Percentiles rank a stretch among this genome's conserved stretches.
phyloP scores from a whole-genome alignment of 257 asterid genomes.

The Solanum appendiculatum region DNA sequence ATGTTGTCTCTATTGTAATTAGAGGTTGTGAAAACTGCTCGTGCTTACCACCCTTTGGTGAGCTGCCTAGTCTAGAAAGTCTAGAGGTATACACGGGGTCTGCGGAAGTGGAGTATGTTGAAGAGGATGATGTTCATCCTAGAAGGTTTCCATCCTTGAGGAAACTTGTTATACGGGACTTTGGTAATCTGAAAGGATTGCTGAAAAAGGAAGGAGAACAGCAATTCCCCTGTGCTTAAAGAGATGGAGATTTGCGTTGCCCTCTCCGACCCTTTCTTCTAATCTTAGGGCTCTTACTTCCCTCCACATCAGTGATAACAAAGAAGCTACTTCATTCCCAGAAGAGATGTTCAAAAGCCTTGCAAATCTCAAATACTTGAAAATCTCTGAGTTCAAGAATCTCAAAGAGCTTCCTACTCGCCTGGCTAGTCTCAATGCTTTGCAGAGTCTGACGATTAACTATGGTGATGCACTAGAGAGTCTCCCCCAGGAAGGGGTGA shows the following conservation, averaged over 20 bases:
- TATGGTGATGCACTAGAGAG: neutral
- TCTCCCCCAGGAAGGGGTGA: no score
- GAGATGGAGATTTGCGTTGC: rapidly evolving
- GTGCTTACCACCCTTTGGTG: no score
- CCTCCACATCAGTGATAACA: rapidly evolving
- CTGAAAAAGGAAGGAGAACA: neutral
- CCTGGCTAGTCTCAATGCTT: neutral
- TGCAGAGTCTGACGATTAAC: rapidly evolving
- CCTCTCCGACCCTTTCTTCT: neutral
- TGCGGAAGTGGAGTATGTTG: no score
- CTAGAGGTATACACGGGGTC: no score
- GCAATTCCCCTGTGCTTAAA: slow-evolving; percentile 2
- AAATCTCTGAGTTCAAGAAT: neutral
- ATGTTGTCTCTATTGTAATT: no score
- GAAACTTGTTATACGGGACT: rapidly evolving
- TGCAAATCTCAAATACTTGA: neutral
- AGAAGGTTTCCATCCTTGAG: neutral
- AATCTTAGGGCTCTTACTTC: neutral
- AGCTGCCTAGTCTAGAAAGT: no score
- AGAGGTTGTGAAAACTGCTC: no score
- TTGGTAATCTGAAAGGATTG: slow-evolving; percentile 9
- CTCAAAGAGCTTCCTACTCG: neutral
- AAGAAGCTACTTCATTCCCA: neutral
- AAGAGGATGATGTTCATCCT: no score
- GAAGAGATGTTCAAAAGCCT: neutral